Evolutionary conservation across 2,329 filamentous ascomycete genomes (phyloP).

Genomic region (Colletotrichum tamarilloi): DNA sequence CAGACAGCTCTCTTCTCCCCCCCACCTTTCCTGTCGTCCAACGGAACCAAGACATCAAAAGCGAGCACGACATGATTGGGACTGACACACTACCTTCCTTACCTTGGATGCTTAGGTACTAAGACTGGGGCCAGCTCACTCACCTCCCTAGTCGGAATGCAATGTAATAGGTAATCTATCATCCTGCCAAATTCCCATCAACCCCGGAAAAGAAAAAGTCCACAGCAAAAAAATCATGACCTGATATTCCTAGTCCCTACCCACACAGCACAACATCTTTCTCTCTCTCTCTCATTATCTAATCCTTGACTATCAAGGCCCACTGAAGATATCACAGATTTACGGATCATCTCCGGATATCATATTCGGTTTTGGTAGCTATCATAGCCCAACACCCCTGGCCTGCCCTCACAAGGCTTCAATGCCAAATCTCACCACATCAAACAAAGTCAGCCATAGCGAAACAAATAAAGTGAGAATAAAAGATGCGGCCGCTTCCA

Average conservation of each 20-base stretch:
- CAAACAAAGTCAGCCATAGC: background rate
- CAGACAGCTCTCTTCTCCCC: background rate
- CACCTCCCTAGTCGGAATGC: conserved; percentile 1
- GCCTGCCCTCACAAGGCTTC: background rate
- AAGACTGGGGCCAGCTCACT: background rate
- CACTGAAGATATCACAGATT: background rate
- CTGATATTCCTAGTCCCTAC: background rate
- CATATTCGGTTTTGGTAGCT: background rate
- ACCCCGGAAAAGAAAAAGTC: too few species aligned
- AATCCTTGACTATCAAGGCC: background rate
- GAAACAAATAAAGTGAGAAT: conserved; percentile 1
- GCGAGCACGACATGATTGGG: conserved; percentile 11
- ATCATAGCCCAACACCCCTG: background rate
- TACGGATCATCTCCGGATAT: background rate
- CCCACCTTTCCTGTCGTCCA: background rate
- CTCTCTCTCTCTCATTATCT: background rate
- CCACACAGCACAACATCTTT: background rate
- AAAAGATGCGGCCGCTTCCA: conserved; percentile 26
- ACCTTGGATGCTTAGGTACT: too few species aligned
- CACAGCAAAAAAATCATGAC: background rate
- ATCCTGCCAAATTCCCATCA: too few species aligned
- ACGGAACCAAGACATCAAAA: background rate
- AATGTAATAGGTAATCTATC: conserved; percentile 10
- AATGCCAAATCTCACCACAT: background rate
- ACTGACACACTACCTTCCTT: too few species aligned